Conservation (phyloP, 306 rosid species). For the Ochetophila trinervis region DNA sequence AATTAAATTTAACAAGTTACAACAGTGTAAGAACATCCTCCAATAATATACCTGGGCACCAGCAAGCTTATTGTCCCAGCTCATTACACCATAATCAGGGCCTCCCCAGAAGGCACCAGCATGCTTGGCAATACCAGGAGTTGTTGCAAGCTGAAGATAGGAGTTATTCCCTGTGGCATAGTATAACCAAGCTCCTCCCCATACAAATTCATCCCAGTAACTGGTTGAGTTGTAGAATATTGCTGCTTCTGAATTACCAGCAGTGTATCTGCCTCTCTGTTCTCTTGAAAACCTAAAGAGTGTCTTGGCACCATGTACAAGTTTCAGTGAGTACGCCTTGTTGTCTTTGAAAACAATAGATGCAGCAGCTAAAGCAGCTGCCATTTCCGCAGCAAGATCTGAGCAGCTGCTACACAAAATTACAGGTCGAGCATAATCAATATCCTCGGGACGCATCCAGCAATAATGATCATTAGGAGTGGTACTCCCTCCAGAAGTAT, state of each 20-base stretch:
- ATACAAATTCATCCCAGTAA: conserved; percentile 86
- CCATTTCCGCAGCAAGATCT: conserved; percentile 95
- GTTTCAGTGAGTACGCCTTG: conserved; percentile 90
- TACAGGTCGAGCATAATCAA: conserved; percentile 83
- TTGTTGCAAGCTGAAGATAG: conserved; percentile 82
- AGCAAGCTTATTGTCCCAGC: conserved; percentile 99
- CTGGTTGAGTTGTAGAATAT: conserved; percentile 73
- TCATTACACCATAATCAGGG: conserved; percentile 83
- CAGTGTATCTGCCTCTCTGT: conserved; percentile 75
- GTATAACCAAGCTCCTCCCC: conserved; percentile 99
- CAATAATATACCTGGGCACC: conserved; percentile 81
- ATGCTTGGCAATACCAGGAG: conserved; percentile 81
- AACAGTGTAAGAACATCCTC: background rate
- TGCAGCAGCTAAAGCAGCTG: conserved; percentile 91
- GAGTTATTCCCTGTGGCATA: conserved; percentile 89
- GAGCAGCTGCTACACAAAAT: conserved; percentile 54
- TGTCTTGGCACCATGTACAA: conserved; percentile 89
- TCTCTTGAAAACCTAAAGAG: conserved; percentile 71
- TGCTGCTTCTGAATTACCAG: conserved; percentile 59
- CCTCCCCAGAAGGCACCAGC: conserved; percentile 99
- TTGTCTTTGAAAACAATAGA: conserved; percentile 98
- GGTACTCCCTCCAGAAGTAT: conserved; percentile 74
- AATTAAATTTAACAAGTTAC: background rate
- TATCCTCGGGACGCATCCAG: conserved; percentile 98
- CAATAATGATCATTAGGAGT: conserved; percentile 90